phyloP scores from a whole-genome alignment of 2,329 filamentous ascomycete species.

The Kalaharituber pfeilii region DNA sequence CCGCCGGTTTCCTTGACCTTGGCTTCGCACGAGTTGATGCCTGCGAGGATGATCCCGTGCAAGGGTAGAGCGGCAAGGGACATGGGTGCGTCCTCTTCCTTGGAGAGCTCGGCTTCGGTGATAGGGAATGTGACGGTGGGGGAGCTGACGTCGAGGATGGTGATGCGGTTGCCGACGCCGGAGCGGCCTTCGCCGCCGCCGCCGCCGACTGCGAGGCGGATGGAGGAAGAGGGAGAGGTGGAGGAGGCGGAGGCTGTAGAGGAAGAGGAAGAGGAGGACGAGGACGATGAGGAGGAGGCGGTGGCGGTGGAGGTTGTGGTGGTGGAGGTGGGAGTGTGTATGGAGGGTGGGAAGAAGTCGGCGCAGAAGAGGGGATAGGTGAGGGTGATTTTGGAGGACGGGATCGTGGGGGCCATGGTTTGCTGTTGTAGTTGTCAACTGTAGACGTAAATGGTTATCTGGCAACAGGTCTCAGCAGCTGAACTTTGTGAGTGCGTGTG shows the following conservation, averaged over 20 bases:
- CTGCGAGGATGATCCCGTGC: constrained; percentile 10
- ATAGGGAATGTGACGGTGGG: constrained; percentile 3
- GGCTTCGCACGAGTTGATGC: constrained; percentile 15
- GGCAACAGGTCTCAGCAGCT: too few relatives aligned
- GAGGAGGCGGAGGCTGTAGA: background rate
- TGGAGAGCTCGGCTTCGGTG: constrained; percentile 17
- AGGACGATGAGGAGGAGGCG: too few relatives aligned
- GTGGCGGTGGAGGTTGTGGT: too few relatives aligned
- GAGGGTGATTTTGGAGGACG: constrained; percentile 21
- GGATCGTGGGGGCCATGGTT: constrained; percentile 18
- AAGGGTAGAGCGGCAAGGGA: constrained; percentile 9
- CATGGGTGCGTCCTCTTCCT: constrained; percentile 22
- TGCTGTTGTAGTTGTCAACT: too few relatives aligned
- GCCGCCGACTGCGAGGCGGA: constrained; percentile 21
- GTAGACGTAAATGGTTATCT: too few relatives aligned
- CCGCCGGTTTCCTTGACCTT: background rate
- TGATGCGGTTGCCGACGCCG: constrained; percentile 22
- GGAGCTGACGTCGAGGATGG: background rate
- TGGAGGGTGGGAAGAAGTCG: constrained; percentile 19
- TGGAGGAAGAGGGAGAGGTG: constrained; percentile 13
- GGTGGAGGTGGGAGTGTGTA: background rate
- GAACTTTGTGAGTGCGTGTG: too few relatives aligned
- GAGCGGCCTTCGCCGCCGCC: constrained; percentile 22
- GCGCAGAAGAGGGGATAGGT: constrained; percentile 22
- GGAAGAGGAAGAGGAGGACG: too few relatives aligned